A percentile compares a stretch with the other conserved stretches of the same genome.
Conservation (phyloP, 495 filamentous ascomycete genomes). For the Letharia lupina region DNA sequence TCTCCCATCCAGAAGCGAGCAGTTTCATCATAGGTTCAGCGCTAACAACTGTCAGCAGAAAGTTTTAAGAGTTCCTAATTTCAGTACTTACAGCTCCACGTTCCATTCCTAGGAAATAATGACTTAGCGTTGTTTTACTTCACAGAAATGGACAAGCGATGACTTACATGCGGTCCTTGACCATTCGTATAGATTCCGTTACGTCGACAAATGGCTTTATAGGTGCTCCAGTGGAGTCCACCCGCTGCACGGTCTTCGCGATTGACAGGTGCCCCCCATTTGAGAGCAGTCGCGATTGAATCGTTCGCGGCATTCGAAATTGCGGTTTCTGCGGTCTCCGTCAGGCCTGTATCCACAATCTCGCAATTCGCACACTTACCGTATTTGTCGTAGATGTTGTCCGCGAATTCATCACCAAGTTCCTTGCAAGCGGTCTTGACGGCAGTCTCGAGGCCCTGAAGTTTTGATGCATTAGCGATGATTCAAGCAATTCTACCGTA, state of each 20-base stretch:
- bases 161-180: slow-evolving; percentile 22
- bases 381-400: slow-evolving; percentile 42
- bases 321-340: slow-evolving; percentile 26
- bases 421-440: slow-evolving; percentile 29
- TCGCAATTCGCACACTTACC: slow-evolving; percentile 10
- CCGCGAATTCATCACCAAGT: slow-evolving; percentile 34
- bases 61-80: background rate
- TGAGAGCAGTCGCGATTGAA: slow-evolving; percentile 34
- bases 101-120: slow-evolving; percentile 39
- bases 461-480: slow-evolving; percentile 9
- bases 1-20: slow-evolving; percentile 50
- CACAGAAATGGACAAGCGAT: background rate
- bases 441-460: slow-evolving; percentile 31
- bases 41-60: slow-evolving; percentile 18
- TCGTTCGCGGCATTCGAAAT: slow-evolving; percentile 26
- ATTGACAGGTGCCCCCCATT: slow-evolving; percentile 41
- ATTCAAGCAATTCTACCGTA: slow-evolving; percentile 6
- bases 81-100: slow-evolving; percentile 27
- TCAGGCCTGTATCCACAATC: background rate
- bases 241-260: slow-evolving; percentile 34
- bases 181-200: slow-evolving; percentile 35
- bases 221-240: slow-evolving; percentile 48
- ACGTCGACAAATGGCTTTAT: slow-evolving; percentile 53
- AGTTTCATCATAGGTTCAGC: slow-evolving; percentile 44
- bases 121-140: background rate